A percentile compares a stretch with the other conserved stretches of the same genome.
phyloP scores from a whole-genome alignment of 2,329 filamentous ascomycete species.

The Penicillium sp. region DNA sequence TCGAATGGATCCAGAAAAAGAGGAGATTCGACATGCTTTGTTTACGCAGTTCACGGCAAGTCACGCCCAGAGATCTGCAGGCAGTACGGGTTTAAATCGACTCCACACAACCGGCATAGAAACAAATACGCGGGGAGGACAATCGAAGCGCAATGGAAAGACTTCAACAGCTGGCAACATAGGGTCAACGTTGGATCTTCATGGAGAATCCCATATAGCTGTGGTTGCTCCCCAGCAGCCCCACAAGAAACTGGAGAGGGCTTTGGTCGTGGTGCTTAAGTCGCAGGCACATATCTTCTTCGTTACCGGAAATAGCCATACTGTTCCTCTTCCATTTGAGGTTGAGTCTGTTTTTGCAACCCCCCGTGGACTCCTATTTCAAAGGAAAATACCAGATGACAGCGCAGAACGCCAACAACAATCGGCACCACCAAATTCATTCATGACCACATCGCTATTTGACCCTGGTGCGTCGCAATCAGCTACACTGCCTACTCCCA shows the following conservation, averaged over 20 bases:
- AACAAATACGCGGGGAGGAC: slow-evolving; percentile 7
- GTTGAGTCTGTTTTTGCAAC: slow-evolving; percentile 83
- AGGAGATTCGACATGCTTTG: slow-evolving; percentile 81
- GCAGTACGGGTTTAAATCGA: slow-evolving; percentile 3
- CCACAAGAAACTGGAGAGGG: slow-evolving; percentile 49
- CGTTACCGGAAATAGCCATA: slow-evolving; percentile 80
- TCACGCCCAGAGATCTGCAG: slow-evolving; percentile 22
- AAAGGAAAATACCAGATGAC: slow-evolving; percentile 65
- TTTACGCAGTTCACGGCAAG: slow-evolving; percentile 74
- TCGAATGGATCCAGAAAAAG: slow-evolving; percentile 82
- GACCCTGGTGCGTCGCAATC: slow-evolving; percentile 37
- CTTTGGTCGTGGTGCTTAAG: slow-evolving; percentile 86
- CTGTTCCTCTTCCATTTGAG: slow-evolving; percentile 92
- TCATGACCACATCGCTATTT: slow-evolving; percentile 67
- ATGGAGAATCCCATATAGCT: slow-evolving; percentile 23
- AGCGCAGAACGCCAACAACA: slow-evolving; percentile 31
- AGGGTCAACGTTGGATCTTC: slow-evolving; percentile 27
- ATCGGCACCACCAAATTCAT: slow-evolving; percentile 75
- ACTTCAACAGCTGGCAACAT: slow-evolving; percentile 23
- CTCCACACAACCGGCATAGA: neutral
- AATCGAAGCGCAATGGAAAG: slow-evolving; percentile 22
- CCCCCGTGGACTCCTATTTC: slow-evolving; percentile 79
- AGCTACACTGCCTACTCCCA: slow-evolving; percentile 23
- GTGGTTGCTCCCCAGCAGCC: slow-evolving; percentile 20
- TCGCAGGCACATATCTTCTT: slow-evolving; percentile 94